These are phyloP conservation scores for Chytriomyces sp. DNA, from an alignment of 192 early-diverging fungal species.

Conservation along the genomic window DNA sequence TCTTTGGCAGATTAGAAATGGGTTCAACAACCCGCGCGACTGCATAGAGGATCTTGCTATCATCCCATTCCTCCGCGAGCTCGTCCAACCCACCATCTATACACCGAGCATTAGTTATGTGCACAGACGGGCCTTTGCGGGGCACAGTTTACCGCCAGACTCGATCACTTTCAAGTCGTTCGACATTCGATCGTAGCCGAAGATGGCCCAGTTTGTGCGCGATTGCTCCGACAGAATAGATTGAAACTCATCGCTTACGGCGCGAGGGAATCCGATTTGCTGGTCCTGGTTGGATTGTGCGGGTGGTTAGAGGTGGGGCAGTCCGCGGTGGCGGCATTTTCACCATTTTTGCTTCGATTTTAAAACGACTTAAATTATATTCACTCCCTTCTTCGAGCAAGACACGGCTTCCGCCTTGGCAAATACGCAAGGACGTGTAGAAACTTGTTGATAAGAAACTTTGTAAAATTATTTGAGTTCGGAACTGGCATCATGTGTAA, in stretches of 20 bases:
- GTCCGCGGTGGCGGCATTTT: neutral
- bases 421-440: too few relatives aligned
- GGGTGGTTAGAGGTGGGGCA: constrained; percentile 5
- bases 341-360: neutral
- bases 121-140: neutral
- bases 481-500: too few relatives aligned
- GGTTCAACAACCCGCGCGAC: constrained; percentile 85
- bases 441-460: too few relatives aligned
- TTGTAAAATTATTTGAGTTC: too few relatives aligned
- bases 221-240: constrained; percentile 39
- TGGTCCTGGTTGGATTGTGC: constrained; percentile 1
- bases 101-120: too few relatives aligned
- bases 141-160: constrained; percentile 53
- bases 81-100: constrained; percentile 80
- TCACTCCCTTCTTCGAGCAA: too few relatives aligned
- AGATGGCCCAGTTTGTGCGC: constrained; percentile 68
- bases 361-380: too few relatives aligned
- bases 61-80: constrained; percentile 88
- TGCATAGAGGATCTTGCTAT: constrained; percentile 88
- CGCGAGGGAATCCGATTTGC: constrained; percentile 36
- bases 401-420: too few relatives aligned
- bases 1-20: constrained; percentile 83
- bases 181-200: constrained; percentile 43
- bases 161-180: constrained; percentile 43
- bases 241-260: constrained; percentile 31